Base-by-base conservation (phyloP, 139 green algal species). In the Yamagishiella unicocca region DNA sequence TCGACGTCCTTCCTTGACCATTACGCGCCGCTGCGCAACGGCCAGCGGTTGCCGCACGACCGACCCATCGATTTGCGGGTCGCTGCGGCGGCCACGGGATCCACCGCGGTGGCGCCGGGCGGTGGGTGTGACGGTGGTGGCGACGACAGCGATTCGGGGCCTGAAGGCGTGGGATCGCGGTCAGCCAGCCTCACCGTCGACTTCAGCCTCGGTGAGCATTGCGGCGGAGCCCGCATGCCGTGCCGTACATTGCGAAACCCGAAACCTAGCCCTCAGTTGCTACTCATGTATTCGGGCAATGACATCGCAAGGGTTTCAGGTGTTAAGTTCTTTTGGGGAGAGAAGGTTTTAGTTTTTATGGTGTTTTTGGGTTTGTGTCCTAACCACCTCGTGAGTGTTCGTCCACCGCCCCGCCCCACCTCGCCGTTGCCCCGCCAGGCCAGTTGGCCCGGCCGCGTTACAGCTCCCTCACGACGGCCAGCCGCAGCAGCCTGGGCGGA, bases 1-100 rank as follows among this genome's bases (percentile, higher is more conserved):
- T n/a, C 55, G 2, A 61, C 71, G n/a, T 33, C 31, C n/a, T 90
- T 90, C 55, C 79, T 90, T 33, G 87, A 87, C 27, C 54, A 80
- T 54, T 77, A 46, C 38, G 78, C 68, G 21, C 87, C 87, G 24
- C 14, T 84, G n/a, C 46, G 66, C 27, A 62, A 85, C 55, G 77
- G 77, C 17, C 38, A 17, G 21, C 76, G 86, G n/a, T n/a, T 75
- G 35, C 38, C 54, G 21, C 61, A 46, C 17, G 77, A 73, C 38
- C 68, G 31, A n/a, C 38, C 67, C 4, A 38, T 42, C 22, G 66
- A 80, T 67, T 37, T 50, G 14, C 45, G 58, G 35, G 43, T 43
- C 80, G 35, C 50, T 38, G 40, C 61, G 79, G 68, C 40, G 40
- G 38, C 27, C 38, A 33, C 17, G 70, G 31, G 14, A 10, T 33